Base-by-base conservation (phyloP, 208 protist genomes). In the Porcisia hertigi region DNA sequence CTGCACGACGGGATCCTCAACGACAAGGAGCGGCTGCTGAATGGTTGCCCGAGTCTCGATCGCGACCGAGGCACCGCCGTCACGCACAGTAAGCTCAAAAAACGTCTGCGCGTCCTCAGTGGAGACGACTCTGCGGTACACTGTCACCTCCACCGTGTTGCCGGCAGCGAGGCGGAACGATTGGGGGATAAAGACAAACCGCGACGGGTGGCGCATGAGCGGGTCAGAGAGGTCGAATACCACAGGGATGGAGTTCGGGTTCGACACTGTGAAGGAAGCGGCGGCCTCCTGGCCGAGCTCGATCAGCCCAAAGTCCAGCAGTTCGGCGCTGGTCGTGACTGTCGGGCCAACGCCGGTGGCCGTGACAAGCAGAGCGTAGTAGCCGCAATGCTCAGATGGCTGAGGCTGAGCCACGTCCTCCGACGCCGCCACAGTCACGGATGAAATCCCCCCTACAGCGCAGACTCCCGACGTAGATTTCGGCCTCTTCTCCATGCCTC, bases 231-330 rank as follows among this genome's bases (percentile, higher is more conserved):
- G 75, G 53, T 94, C 85, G 69, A 94, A 94, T 8, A 89, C 75
- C 5, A 96, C 90, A 34, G 88, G 81, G 74, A 95, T 90, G 3
- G 90, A 86, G 76, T 97, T 97, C 65, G 92, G 86, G 77, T 97
- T 97, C 64, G 90, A 92, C 53, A 97, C 90, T 8, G 91, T 96
- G 80, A 97, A 96, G 72, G 89, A 93, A 8, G 90, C 84, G 36
- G 89, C 87, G 9, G 85, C 87, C 71, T 95, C 89, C 49, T 86
- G 69, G 34, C 90, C 89, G 14, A 88, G 66, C 75, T 94, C 92
- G 58, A 97, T 95, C 39, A 96, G 80, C 39, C 93, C 93, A 86
- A 97, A 97, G 81, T 97, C 93, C 30, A 97, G 83, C 64, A 89
- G 80, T 54, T 91, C 86, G 25, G 90, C 88, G 75, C 92, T 96